These are phyloP conservation scores for Mangifera indica DNA, from an alignment of 345 rosid species.

Conservation along the genomic window DNA sequence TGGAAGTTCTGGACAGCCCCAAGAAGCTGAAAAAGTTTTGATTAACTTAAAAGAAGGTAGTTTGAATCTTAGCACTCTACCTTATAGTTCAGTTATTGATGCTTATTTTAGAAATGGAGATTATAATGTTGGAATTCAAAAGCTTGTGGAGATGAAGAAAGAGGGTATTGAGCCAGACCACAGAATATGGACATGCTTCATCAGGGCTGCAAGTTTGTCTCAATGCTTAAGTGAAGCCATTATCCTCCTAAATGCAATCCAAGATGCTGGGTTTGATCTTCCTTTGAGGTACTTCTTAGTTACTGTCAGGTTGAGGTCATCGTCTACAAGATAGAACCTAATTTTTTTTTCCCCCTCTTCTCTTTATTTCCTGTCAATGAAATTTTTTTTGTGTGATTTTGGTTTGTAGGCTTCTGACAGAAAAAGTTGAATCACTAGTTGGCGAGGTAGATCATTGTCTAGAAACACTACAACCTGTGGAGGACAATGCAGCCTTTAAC, in stretches of 20 bases:
- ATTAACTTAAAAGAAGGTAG: slow-evolving; percentile 65
- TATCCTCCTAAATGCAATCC: slow-evolving; percentile 62
- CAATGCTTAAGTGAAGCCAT: slow-evolving; percentile 53
- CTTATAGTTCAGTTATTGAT: slow-evolving; percentile 84
- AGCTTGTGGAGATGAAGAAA: slow-evolving; percentile 65
- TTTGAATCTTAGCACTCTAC: slow-evolving; percentile 60
- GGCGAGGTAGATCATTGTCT: slow-evolving; percentile 67
- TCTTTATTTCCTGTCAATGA: background rate
- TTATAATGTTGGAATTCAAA: slow-evolving; percentile 65
- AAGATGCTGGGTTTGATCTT: slow-evolving; percentile 72
- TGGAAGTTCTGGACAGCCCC: slow-evolving; percentile 83
- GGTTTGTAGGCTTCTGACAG: slow-evolving; percentile 62
- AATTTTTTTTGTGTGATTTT: slow-evolving; percentile 15
- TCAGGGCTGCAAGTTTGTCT: slow-evolving; percentile 82
- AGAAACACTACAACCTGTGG: slow-evolving; percentile 58
- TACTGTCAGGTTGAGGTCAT: slow-evolving; percentile 2
- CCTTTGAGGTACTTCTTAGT: slow-evolving; percentile 63
- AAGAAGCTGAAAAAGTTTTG: slow-evolving; percentile 83
- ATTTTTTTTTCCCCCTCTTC: background rate
- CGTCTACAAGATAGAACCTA: slow-evolving; percentile 3
- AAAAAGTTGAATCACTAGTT: slow-evolving; percentile 54
- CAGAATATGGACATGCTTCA: slow-evolving; percentile 93
- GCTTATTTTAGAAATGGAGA: slow-evolving; percentile 79
- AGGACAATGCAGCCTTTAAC: slow-evolving; percentile 87
- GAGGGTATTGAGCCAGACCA: slow-evolving; percentile 84